Evolutionary conservation across 208 protist genomes (phyloP), one percentile per base, ranked within the genome.

Genomic region (Wallacemonas sp.): DNA sequence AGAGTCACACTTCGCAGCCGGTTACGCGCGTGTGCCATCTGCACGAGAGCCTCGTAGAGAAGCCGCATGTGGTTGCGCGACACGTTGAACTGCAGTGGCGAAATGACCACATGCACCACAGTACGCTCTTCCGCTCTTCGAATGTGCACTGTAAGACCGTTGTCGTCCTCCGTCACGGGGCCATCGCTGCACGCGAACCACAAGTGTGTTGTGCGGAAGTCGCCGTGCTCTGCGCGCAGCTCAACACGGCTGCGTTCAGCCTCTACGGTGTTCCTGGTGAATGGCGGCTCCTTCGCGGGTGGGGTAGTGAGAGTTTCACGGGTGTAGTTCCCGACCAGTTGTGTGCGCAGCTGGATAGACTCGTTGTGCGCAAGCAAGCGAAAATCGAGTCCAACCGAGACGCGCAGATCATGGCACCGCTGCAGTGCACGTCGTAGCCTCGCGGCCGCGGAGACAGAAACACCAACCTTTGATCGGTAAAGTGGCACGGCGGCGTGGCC

Each of bases 141-240:
- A 6, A 78, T 62, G 63, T 68, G 14, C 2, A 79, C 45, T 2
- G 72, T 31, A 2, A 79, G 9, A 15, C 60, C 67, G 30, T 73
- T 63, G 26, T 60, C 59, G 1, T 44, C 22, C 34, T 66, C 44
- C 24, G 68, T 79, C 44, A 82, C 77, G 31, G 44, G 38, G 21
- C 72, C 77, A 59, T 65, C 67, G 56, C 77, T 73, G 55, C 66
- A 75, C 1, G 74, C 41, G 9, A 82, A 62, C 24, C 47, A 65
- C 24, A 82, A 34, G 58, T 79, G 68, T 19, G 56, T 56, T 1
- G 77, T 41, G n/a, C 59, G 58, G 1, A 82, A 28, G 22, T 79
- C 71, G 1, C 77, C 77, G 26, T 31, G 17, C 45, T 82, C 77
- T 41, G 75, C 77, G 14, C 77, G 44, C 22, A 82, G 75, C 36